Evolutionary conservation across 495 filamentous ascomycete species (phyloP).

Genomic region (Immersiella caudata): DNA sequence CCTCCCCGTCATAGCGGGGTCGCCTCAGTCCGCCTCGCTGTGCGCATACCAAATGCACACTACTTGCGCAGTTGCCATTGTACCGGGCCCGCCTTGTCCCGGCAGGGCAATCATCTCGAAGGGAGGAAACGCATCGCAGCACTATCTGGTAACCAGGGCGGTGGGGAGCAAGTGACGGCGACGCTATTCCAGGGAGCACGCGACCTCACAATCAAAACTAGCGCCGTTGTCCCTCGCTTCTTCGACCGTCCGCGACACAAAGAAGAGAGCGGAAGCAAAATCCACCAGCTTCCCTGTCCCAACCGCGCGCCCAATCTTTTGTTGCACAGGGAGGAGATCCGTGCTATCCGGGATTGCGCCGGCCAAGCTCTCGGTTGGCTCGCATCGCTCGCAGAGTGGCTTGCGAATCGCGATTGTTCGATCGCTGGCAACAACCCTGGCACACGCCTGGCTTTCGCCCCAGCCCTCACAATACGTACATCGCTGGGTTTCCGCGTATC

Average conservation of each 20-base stretch:
- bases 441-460: neutral
- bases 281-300: neutral
- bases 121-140: neutral
- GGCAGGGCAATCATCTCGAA: neutral
- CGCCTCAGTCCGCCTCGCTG: neutral
- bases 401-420: neutral
- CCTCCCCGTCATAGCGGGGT: conserved; percentile 4
- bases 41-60: neutral
- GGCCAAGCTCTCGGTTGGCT: conserved; percentile 14
- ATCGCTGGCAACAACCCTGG: neutral
- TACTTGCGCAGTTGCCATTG: neutral
- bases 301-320: neutral
- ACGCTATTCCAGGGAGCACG: neutral
- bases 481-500: neutral
- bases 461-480: neutral
- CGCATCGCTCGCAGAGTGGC: conserved; percentile 11
- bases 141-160: neutral
- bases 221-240: neutral
- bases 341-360: conserved; percentile 2
- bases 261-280: neutral
- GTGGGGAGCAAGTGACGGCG: neutral
- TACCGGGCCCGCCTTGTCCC: neutral
- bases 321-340: neutral
- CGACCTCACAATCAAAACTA: neutral
- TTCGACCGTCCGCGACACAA: neutral